phyloP scores from a whole-genome alignment of 495 filamentous ascomycete species.

The Cairneyella variabilis region DNA sequence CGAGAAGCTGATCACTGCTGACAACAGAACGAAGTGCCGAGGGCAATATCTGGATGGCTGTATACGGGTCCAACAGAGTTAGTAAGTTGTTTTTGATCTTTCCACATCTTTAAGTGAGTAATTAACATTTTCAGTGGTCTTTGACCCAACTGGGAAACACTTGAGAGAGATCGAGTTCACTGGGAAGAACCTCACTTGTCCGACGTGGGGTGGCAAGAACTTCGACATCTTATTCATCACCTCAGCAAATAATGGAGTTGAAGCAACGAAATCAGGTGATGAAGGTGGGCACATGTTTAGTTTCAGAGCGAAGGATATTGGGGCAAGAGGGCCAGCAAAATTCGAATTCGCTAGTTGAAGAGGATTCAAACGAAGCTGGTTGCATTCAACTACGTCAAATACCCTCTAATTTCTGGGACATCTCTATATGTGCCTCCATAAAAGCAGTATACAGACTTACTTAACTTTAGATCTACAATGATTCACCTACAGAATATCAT shows the following conservation, averaged over 20 bases:
- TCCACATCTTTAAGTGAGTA: neutral
- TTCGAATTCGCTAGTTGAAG: slow-evolving; percentile 11
- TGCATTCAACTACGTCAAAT: too few species aligned
- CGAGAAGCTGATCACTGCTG: neutral
- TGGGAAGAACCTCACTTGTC: slow-evolving; percentile 15
- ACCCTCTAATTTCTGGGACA: too few species aligned
- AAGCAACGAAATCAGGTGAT: neutral
- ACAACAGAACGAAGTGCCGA: neutral
- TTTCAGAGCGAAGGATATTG: neutral
- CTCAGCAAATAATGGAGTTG: neutral
- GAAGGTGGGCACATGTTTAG: slow-evolving; percentile 14
- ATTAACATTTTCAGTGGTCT: slow-evolving; percentile 4
- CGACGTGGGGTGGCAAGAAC: slow-evolving; percentile 16
- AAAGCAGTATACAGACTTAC: too few species aligned
- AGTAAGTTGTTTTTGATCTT: slow-evolving; percentile 3
- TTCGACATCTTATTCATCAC: slow-evolving; percentile 12
- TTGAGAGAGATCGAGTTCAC: slow-evolving; percentile 8
- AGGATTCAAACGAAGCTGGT: neutral
- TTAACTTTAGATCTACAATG: too few species aligned
- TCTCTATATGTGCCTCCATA: too few species aligned
- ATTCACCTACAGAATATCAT: too few species aligned
- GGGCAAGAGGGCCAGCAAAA: slow-evolving; percentile 1
- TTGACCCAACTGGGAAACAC: slow-evolving; percentile 6
- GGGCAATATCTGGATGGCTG: slow-evolving; percentile 13
- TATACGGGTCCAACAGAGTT: slow-evolving; percentile 10